Conservation (phyloP, 169 alveolate species). For the Eimeria falciformis region DNA sequence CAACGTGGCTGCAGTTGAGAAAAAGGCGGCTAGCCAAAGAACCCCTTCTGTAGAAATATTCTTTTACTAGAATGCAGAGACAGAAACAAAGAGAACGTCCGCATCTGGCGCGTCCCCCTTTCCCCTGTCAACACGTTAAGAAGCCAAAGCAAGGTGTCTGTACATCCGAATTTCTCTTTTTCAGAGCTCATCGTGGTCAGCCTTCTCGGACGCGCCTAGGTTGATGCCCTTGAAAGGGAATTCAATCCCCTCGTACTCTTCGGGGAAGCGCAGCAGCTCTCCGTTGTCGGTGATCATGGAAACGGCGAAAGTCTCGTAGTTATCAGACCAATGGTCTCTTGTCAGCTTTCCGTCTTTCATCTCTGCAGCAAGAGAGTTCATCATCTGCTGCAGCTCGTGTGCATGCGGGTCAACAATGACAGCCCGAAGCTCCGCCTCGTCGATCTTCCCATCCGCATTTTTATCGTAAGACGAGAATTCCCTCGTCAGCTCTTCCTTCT, state of each 20-base stretch:
- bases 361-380: constrained; percentile 32
- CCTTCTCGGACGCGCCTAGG: constrained; percentile 13
- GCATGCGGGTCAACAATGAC: constrained; percentile 70
- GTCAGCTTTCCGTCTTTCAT: constrained; percentile 60
- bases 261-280: constrained; percentile 70
- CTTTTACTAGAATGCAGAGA: no score
- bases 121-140: no score
- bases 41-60: no score
- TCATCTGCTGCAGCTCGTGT: constrained; percentile 62
- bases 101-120: no score
- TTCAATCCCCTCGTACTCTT: constrained; percentile 65
- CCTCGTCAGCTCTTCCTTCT: constrained; percentile 36
- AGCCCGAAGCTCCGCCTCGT: constrained; percentile 52
- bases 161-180: no score
- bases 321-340: constrained; percentile 47
- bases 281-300: constrained; percentile 74
- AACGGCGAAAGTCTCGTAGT: constrained; percentile 65
- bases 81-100: no score
- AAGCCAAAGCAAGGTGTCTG: no score
- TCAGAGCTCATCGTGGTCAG: constrained; percentile 64
- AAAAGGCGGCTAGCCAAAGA: constrained; percentile 9
- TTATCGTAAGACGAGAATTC: constrained; percentile 62
- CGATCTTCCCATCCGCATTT: constrained; percentile 41
- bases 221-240: constrained; percentile 53
- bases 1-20: no score